Percentiles rank a stretch among this genome's conserved stretches.
phyloP scores from a whole-genome alignment of 768 basidiomycete genomes.

The Tulasnella sp. region DNA sequence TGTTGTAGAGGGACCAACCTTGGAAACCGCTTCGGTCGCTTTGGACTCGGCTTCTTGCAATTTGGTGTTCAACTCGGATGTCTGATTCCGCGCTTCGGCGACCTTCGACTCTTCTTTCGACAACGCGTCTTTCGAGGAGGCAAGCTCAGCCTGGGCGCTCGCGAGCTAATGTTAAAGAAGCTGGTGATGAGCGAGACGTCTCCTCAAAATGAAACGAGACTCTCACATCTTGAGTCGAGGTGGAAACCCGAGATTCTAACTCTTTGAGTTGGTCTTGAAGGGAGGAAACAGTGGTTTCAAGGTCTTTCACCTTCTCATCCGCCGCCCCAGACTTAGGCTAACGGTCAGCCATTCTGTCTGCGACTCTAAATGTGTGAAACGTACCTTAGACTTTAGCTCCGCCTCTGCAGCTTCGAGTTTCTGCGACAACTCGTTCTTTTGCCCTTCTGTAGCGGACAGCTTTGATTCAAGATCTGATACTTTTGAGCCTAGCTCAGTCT shows the following conservation, averaged over 20 bases:
- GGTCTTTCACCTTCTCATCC: background rate
- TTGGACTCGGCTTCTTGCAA: background rate
- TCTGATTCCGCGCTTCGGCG: background rate
- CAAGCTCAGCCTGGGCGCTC: background rate
- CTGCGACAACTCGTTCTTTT: background rate
- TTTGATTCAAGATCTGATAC: background rate
- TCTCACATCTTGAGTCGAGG: background rate
- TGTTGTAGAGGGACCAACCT: background rate
- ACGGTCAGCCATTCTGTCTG: background rate
- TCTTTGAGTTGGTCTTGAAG: background rate
- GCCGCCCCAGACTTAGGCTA: background rate
- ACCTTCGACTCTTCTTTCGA: background rate
- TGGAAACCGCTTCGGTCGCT: background rate
- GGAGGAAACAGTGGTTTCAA: background rate
- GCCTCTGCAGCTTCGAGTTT: background rate
- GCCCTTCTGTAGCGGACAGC: background rate
- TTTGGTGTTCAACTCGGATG: background rate
- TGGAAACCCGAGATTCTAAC: background rate
- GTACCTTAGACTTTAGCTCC: background rate
- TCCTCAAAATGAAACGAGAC: background rate
- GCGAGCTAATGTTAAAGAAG: background rate
- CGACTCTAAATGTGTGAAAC: background rate
- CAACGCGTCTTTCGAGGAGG: background rate
- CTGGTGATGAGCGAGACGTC: background rate
- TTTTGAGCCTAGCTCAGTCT: background rate